These are phyloP conservation scores for Silene uniflora DNA, from an alignment of 148 eudicot species.

Conservation along the genomic window DNA sequence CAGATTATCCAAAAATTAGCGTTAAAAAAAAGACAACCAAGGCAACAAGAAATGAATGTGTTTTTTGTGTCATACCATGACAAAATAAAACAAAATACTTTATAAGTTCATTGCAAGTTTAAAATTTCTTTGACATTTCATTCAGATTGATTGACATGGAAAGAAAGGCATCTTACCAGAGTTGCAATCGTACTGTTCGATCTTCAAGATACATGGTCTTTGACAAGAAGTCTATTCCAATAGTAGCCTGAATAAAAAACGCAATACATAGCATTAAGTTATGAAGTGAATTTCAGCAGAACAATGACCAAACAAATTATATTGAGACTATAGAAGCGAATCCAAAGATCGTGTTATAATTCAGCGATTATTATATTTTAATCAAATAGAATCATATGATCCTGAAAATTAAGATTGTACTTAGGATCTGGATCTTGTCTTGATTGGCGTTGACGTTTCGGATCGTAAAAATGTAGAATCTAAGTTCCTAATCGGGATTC, in stretches of 20 bases:
- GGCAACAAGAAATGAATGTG: too few relatives aligned
- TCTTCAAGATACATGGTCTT: conserved; percentile 86
- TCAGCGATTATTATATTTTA: too few relatives aligned
- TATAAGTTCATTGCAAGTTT: not conserved
- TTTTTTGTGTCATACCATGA: not conserved
- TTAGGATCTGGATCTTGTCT: too few relatives aligned
- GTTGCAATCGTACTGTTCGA: conserved; percentile 77
- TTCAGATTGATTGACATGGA: not conserved
- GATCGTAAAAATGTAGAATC: too few relatives aligned
- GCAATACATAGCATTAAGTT: not conserved
- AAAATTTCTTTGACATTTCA: not conserved
- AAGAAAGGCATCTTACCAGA: conserved; percentile 39
- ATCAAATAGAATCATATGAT: too few relatives aligned
- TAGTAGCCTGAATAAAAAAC: conserved; percentile 51
- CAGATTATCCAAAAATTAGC: not conserved
- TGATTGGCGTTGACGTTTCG: too few relatives aligned
- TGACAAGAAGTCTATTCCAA: conserved; percentile 76
- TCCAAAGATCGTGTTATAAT: too few relatives aligned
- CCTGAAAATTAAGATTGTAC: too few relatives aligned
- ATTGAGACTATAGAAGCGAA: too few relatives aligned
- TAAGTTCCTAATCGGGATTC: too few relatives aligned
- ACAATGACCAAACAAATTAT: not conserved
- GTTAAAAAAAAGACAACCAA: too few relatives aligned
- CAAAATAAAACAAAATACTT: too few relatives aligned
- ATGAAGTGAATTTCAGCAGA: not conserved